These are phyloP conservation scores for Gracilaria domingensis DNA, from an alignment of 23 red algal genomes.

Conservation along the genomic window DNA sequence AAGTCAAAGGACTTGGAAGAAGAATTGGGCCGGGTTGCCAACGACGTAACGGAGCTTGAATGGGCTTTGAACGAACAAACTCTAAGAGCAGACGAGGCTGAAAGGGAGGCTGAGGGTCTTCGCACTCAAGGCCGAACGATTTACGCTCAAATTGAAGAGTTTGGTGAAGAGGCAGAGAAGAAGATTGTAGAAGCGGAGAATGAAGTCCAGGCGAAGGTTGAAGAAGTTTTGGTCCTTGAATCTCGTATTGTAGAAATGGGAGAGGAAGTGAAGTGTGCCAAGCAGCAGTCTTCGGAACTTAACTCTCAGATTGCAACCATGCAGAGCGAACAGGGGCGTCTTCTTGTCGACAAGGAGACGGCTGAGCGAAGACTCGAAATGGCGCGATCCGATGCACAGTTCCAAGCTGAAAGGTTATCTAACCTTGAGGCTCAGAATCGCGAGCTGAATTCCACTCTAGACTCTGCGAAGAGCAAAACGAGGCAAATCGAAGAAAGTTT, in stretches of 20 bases:
- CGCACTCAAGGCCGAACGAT: constrained; percentile 54
- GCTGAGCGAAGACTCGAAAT: constrained; percentile 64
- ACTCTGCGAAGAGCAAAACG: constrained; percentile 9
- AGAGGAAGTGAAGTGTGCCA: constrained; percentile 17
- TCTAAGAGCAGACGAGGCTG: constrained; percentile 60
- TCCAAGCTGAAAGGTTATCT: constrained; percentile 35
- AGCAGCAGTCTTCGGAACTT: constrained; percentile 3
- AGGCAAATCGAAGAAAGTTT: constrained; percentile 25
- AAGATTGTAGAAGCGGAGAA: constrained; percentile 48
- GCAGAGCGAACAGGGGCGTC: constrained; percentile 40
- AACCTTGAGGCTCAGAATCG: constrained; percentile 18
- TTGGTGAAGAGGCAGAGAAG: constrained; percentile 59
- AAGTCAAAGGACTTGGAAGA: constrained; percentile 51
- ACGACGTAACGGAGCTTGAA: constrained; percentile 49
- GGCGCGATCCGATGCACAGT: constrained; percentile 31
- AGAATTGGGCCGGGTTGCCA: constrained; percentile 30
- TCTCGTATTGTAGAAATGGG: constrained; percentile 37
- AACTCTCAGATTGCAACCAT: constrained; percentile 11
- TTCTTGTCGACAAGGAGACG: constrained; percentile 36
- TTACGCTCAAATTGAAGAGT: constrained; percentile 68
- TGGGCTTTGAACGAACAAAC: constrained; percentile 67
- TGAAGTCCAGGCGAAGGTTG: constrained; percentile 50
- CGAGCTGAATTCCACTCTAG: background rate
- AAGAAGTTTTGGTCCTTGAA: constrained; percentile 51
- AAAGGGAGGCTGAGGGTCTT: constrained; percentile 51